Percentiles rank a stretch among this genome's conserved stretches.
phyloP scores from a whole-genome alignment of 768 basidiomycete species.

The Pholiota microspora region DNA sequence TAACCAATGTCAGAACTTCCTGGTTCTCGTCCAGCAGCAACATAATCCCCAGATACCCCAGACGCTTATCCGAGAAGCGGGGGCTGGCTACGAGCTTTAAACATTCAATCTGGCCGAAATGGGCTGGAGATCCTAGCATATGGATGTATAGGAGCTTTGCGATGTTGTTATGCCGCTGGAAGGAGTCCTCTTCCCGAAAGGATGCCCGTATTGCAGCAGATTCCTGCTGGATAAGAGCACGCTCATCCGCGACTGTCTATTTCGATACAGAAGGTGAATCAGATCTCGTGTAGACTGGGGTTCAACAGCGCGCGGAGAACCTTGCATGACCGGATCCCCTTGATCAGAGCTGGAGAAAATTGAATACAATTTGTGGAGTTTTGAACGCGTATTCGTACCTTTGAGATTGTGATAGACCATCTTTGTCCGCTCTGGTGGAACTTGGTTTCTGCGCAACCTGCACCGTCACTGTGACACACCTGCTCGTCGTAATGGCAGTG shows the following conservation, averaged over 20 bases:
- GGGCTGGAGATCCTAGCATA: constrained; percentile 98
- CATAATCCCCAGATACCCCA: constrained; percentile 98
- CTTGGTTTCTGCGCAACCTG: neutral
- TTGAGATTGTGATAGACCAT: constrained; percentile 91
- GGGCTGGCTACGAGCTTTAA: constrained; percentile 93
- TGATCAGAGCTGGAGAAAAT: constrained; percentile 78
- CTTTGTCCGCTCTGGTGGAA: constrained; percentile 1
- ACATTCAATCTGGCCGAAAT: constrained; percentile 99
- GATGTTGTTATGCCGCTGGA: constrained; percentile 93
- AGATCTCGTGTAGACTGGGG: constrained; percentile 15
- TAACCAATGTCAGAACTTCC: constrained; percentile 95
- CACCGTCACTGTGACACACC: neutral
- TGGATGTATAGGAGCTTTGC: constrained; percentile 98
- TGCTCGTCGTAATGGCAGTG: constrained; percentile 1
- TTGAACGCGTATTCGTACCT: constrained; percentile 40
- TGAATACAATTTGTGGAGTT: constrained; percentile 10
- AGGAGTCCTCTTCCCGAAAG: constrained; percentile 96
- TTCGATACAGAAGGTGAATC: constrained; percentile 20
- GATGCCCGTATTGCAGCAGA: constrained; percentile 95
- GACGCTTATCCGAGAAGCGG: constrained; percentile 91
- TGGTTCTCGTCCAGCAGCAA: constrained; percentile 95
- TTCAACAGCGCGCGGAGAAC: constrained; percentile 26
- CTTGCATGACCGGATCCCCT: constrained; percentile 98
- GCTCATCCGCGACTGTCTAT: constrained; percentile 97
- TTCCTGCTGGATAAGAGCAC: constrained; percentile 94